These are phyloP conservation scores for Scenedesmus sp. DNA, from an alignment of 163 green algal genomes.

Conservation along the genomic window DNA sequence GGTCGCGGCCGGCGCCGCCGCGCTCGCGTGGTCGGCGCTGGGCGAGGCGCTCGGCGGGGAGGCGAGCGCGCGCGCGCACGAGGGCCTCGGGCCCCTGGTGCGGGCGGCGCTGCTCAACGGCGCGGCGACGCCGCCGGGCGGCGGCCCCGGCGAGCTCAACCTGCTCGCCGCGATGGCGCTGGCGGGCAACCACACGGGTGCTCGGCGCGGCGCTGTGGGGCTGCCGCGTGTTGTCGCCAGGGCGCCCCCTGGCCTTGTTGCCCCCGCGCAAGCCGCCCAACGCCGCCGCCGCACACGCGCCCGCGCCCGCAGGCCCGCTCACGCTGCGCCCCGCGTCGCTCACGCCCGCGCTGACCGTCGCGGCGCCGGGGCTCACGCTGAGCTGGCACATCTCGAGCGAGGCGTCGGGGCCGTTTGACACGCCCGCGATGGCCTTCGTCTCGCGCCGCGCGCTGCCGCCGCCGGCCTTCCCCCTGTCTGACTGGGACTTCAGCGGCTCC, in stretches of 20 bases:
- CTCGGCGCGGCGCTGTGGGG: too few species aligned
- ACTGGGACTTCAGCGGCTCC: slow-evolving; percentile 26
- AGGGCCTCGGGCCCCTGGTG: slow-evolving; percentile 19
- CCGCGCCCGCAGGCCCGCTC: not conserved
- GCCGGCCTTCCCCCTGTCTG: not conserved
- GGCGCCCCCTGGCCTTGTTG: too few species aligned
- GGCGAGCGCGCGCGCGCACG: slow-evolving; percentile 5
- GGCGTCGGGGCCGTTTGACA: slow-evolving; percentile 2
- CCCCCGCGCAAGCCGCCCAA: too few species aligned
- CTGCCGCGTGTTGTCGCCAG: too few species aligned
- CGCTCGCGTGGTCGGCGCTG: slow-evolving; percentile 23
- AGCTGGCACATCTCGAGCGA: slow-evolving; percentile 6
- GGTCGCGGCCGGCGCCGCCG: slow-evolving; percentile 27
- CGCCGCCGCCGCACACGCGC: too few species aligned
- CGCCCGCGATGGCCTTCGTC: slow-evolving; percentile 18
- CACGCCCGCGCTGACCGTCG: not conserved
- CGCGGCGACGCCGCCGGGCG: not conserved
- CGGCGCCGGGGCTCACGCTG: slow-evolving; percentile 1
- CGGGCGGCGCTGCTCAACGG: slow-evolving; percentile 1
- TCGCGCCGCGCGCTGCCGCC: not conserved
- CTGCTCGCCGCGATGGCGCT: slow-evolving; percentile 1
- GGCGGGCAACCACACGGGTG: not conserved
- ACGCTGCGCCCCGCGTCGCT: slow-evolving; percentile 8
- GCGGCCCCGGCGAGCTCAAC: not conserved
- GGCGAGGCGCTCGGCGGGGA: slow-evolving; percentile 7